Evolutionary conservation across 1,139 yeast species (phyloP).

Genomic region (Protomyces lactucae-debilis): DNA sequence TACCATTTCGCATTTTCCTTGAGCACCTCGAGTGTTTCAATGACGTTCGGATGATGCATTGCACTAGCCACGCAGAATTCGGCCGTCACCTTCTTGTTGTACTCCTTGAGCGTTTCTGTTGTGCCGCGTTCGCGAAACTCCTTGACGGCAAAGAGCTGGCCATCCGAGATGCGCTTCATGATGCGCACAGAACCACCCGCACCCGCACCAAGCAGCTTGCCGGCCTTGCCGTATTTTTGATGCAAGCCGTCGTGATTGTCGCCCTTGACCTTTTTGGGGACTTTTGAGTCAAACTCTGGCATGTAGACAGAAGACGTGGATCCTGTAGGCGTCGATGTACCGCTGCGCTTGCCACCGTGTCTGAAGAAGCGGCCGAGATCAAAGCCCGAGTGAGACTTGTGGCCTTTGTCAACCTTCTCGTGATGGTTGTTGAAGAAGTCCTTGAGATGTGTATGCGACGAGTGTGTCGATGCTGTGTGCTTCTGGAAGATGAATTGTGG

Average conservation of each 20-base stretch:
- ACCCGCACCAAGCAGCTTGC: slow-evolving; percentile 89
- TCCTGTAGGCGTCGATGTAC: slow-evolving; percentile 4
- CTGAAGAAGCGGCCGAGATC: slow-evolving; percentile 24
- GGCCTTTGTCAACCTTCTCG: slow-evolving; percentile 10
- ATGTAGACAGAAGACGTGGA: slow-evolving; percentile 13
- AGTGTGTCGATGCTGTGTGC: slow-evolving; percentile 24
- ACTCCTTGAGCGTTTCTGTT: slow-evolving; percentile 81
- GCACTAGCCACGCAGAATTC: slow-evolving; percentile 98
- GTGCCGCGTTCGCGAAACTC: slow-evolving; percentile 84
- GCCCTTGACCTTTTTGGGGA: slow-evolving; percentile 26
- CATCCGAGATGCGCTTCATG: slow-evolving; percentile 73
- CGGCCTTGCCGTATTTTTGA: slow-evolving; percentile 82
- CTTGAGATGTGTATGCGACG: slow-evolving; percentile 24
- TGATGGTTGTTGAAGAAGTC: slow-evolving; percentile 21
- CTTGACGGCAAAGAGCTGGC: slow-evolving; percentile 88
- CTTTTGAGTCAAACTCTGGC: slow-evolving; percentile 24
- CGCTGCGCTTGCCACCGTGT: slow-evolving; percentile 6
- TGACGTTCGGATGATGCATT: slow-evolving; percentile 85
- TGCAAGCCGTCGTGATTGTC: slow-evolving; percentile 47
- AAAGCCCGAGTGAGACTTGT: slow-evolving; percentile 19
- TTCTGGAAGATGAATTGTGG: slow-evolving; percentile 41
- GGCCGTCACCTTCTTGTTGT: slow-evolving; percentile 91
- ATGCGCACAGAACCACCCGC: slow-evolving; percentile 96
- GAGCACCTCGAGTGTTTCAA: slow-evolving; percentile 87
- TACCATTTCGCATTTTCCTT: slow-evolving; percentile 80